phyloP scores from a whole-genome alignment of 2,329 filamentous ascomycete genomes.

The Colletotrichum zoysiae region DNA sequence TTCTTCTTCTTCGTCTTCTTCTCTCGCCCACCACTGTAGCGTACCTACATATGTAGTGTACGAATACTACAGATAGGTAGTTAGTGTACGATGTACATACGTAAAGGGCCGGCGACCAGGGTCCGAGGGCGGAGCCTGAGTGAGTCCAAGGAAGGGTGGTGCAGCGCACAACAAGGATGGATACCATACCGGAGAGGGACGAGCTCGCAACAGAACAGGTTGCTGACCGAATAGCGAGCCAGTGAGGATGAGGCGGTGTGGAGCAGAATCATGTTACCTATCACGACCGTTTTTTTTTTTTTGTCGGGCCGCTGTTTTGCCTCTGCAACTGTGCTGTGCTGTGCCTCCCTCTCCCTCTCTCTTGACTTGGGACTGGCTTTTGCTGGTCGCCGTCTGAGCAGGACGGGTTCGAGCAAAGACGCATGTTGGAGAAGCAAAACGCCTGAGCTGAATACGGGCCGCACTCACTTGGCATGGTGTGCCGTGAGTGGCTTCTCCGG shows the following conservation, averaged over 20 bases:
- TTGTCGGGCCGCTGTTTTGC: slow-evolving; percentile 13
- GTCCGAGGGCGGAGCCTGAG: slow-evolving; percentile 23
- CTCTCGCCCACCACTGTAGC: neutral
- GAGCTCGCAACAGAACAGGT: slow-evolving; percentile 22
- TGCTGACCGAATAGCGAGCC: slow-evolving; percentile 9
- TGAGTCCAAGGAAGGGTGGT: slow-evolving; percentile 24
- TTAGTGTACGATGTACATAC: too few species aligned
- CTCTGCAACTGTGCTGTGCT: slow-evolving; percentile 28
- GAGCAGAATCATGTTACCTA: slow-evolving; percentile 35
- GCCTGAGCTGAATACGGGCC: neutral
- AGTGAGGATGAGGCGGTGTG: slow-evolving; percentile 36
- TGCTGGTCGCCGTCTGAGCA: neutral
- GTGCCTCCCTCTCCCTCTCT: slow-evolving; percentile 12
- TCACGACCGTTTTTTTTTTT: slow-evolving; percentile 33
- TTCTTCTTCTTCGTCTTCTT: too few species aligned
- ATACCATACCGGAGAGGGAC: slow-evolving; percentile 16
- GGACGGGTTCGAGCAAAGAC: neutral
- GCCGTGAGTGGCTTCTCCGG: too few species aligned
- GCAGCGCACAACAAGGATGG: slow-evolving; percentile 31
- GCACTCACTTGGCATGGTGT: neutral
- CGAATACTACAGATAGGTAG: too few species aligned
- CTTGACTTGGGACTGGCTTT: neutral
- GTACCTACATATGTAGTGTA: too few species aligned
- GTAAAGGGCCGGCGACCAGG: slow-evolving; percentile 15
- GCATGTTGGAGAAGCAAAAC: neutral